Evolutionary conservation across 441 rosid genomes (phyloP), one percentile per base, ranked within the genome.

Genomic region (Isatis lusitanica): DNA sequence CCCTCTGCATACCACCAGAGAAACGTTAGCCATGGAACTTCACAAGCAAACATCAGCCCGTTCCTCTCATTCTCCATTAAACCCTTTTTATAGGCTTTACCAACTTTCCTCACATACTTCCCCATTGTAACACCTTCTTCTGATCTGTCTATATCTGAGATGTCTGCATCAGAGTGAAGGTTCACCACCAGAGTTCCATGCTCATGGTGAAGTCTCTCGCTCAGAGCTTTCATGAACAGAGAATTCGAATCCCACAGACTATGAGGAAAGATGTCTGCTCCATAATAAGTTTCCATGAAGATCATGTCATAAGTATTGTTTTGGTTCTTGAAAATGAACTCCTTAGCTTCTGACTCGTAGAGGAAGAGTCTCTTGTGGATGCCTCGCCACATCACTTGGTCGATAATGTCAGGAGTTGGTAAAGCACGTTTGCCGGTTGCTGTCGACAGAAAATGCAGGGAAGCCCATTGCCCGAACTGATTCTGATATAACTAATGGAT

Each of bases 241-340:
- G 91, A 85, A 63, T 84, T 65, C 0, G 89, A 85, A 69, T 92
- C 90, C 98, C 98, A 87, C 1, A 94, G 88, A 68, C 85, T 89
- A 57, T 61, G 78, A 2, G 97, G 97, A 82, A 94, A 94, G 72
- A 94, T 81, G 80, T 89, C 97, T 21, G 89, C 98, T 21, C 98
- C 97, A 11, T 94, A 93, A 78, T 90, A 94, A 40, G 98, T 97
- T 84, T 94, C 98, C 1, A 94, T 83, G 73, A 94, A 92, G 79
- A 90, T 75, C 69, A 92, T 50, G 71, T 94, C 97, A 3, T 94
- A 94, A 16, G 73, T 4, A 57, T 74, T 75, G n/a, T 35, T 43
- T 36, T 62, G 59, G 70, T 74, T 81, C 56, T 81, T 70, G 8
- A 82, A 79, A 35, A 92, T 68, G 76, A 90, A 90, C 15, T 86